A percentile compares a stretch with the other conserved stretches of the same genome.
These are phyloP conservation scores for Graphium sp. DNA, from an alignment of 2,329 filamentous ascomycete species.

Conservation along the genomic window DNA sequence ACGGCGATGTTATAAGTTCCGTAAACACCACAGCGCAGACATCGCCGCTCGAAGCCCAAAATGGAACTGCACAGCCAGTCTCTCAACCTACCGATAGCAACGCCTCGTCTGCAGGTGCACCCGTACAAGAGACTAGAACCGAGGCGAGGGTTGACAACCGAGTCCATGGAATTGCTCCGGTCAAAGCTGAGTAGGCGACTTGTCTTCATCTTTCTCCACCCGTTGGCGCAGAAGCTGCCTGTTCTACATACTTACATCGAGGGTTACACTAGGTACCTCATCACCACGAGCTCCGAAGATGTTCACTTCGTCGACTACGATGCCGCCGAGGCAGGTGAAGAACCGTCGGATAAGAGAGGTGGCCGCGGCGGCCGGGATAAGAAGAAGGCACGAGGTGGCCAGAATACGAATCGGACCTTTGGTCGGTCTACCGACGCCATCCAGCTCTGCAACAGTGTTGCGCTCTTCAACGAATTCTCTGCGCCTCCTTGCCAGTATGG, in stretches of 20 bases:
- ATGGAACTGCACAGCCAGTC: too few relatives aligned
- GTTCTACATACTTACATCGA: background rate
- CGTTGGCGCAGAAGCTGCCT: constrained; percentile 1
- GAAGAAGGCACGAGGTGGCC: constrained; percentile 28
- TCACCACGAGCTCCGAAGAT: constrained; percentile 39
- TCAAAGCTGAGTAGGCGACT: constrained; percentile 21
- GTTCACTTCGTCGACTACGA: constrained; percentile 17
- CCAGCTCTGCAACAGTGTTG: constrained; percentile 60
- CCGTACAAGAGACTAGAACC: constrained; percentile 4
- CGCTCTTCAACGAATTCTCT: constrained; percentile 63
- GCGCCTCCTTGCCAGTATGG: constrained; percentile 62
- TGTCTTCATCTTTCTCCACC: background rate
- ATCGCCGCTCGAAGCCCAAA: too few relatives aligned
- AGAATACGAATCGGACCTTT: constrained; percentile 73
- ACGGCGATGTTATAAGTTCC: too few relatives aligned
- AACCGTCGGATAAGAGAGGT: constrained; percentile 32
- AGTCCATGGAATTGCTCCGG: constrained; percentile 12
- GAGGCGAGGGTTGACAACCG: constrained; percentile 6
- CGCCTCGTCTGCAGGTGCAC: background rate
- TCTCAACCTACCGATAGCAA: too few relatives aligned
- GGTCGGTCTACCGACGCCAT: constrained; percentile 64
- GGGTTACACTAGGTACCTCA: constrained; percentile 12
- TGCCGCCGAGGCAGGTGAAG: constrained; percentile 16
- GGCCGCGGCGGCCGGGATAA: constrained; percentile 18
- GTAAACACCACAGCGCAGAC: too few relatives aligned